Evolutionary conservation across 169 alveolate species (phyloP).

Genomic region (Plasmodium coatneyi): DNA sequence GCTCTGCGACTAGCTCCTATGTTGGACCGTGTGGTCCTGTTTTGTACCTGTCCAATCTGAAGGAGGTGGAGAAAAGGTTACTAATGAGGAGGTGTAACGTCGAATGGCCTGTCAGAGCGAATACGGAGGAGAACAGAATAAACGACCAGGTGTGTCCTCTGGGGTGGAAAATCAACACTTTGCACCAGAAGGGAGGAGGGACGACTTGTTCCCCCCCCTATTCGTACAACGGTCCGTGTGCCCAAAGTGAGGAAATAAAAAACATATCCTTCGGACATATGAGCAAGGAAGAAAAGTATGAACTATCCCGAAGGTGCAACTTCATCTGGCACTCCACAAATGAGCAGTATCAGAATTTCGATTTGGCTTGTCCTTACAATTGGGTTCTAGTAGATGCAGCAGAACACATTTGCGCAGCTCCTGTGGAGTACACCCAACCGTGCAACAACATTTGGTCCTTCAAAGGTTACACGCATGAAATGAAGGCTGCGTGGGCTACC

Average conservation of each 20-base stretch:
- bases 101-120: conserved; percentile 50
- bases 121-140: background rate
- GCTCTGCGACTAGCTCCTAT: conserved; percentile 79
- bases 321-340: conserved; percentile 33
- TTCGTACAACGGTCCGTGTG: conserved; percentile 71
- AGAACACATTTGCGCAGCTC: conserved; percentile 46
- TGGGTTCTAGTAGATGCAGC: conserved; percentile 45
- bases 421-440: conserved; percentile 77
- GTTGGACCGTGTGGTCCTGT: conserved; percentile 77
- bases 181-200: background rate
- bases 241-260: background rate
- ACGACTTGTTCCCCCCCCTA: conserved; percentile 19
- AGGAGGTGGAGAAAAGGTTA: conserved; percentile 27
- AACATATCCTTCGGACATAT: conserved; percentile 30
- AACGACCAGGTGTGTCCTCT: conserved; percentile 47
- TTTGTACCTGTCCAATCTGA: conserved; percentile 44
- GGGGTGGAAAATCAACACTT: conserved; percentile 30
- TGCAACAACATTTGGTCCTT: conserved; percentile 80
- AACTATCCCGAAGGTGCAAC: conserved; percentile 33
- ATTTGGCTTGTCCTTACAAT: conserved; percentile 61
- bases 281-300: conserved; percentile 57
- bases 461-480: conserved; percentile 69
- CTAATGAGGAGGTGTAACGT: conserved; percentile 73
- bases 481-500: conserved; percentile 82
- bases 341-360: conserved; percentile 28